phyloP scores from a whole-genome alignment of 148 eudicot species.

The Pharnaceum exiguum region DNA sequence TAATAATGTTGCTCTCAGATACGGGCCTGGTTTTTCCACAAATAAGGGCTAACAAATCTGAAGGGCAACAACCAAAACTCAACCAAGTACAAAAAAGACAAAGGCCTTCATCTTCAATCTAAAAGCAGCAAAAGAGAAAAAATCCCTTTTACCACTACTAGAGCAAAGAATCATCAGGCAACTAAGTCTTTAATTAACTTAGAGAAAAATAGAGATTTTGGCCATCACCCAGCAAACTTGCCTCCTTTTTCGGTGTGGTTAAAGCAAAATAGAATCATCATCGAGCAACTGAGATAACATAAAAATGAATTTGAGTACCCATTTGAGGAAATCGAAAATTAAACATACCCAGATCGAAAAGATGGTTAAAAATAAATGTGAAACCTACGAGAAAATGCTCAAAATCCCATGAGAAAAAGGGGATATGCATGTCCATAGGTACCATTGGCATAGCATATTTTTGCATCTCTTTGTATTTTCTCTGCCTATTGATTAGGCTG shows the following conservation, averaged over 20 bases:
- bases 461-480: conserved; percentile 1
- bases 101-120: background rate
- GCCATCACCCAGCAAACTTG: background rate
- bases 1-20: conserved; percentile 2
- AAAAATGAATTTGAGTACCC: background rate
- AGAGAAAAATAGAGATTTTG: background rate
- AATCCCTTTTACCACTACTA: background rate
- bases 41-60: background rate
- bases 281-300: no score
- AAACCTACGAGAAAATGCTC: conserved; percentile 15
- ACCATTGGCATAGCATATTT: background rate
- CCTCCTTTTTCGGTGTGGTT: conserved; percentile 7
- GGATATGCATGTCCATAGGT: conserved; percentile 10
- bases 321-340: background rate
- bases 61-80: background rate
- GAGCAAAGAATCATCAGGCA: conserved; percentile 9
- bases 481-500: background rate
- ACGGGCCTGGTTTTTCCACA: background rate
- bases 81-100: background rate
- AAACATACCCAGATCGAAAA: background rate
- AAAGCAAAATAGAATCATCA: conserved; percentile 11
- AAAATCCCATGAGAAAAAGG: background rate
- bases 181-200: background rate
- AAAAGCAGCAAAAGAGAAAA: background rate
- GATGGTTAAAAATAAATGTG: background rate